phyloP scores from a whole-genome alignment of 805 yeast genomes.

The Wickerhamiella shivajii region DNA sequence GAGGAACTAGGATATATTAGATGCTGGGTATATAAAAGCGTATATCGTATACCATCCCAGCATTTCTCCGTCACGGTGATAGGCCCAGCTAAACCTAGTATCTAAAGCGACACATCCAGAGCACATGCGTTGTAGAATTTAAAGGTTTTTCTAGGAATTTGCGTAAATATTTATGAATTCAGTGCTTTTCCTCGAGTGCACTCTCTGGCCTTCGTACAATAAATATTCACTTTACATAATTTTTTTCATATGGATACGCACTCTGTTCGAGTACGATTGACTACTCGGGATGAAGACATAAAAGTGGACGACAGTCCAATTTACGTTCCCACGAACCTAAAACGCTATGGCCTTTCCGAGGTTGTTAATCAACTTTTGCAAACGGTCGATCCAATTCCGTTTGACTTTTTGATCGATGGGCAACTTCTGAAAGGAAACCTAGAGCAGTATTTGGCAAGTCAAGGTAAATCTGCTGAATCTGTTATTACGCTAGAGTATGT shows the following conservation, averaged over 20 bases:
- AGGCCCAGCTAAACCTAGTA: too few relatives aligned
- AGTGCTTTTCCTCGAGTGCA: not conserved
- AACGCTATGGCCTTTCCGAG: slow-evolving; percentile 86
- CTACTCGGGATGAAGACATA: slow-evolving; percentile 67
- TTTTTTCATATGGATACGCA: slow-evolving; percentile 1
- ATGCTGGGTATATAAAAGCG: too few relatives aligned
- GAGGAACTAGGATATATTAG: too few relatives aligned
- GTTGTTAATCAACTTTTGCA: slow-evolving; percentile 79
- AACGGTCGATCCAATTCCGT: slow-evolving; percentile 55
- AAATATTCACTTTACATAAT: too few relatives aligned
- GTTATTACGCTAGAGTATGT: slow-evolving; percentile 76
- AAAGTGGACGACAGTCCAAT: slow-evolving; percentile 71
- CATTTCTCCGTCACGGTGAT: too few relatives aligned
- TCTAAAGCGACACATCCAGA: too few relatives aligned
- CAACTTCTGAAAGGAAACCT: slow-evolving; percentile 62
- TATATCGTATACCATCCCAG: too few relatives aligned
- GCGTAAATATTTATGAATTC: too few relatives aligned
- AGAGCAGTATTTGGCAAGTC: slow-evolving; percentile 57
- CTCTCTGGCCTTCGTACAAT: too few relatives aligned
- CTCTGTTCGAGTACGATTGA: slow-evolving; percentile 35
- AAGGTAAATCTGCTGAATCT: slow-evolving; percentile 74
- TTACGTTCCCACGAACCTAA: slow-evolving; percentile 72
- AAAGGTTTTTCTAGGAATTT: too few relatives aligned
- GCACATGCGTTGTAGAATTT: too few relatives aligned
- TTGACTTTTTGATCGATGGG: slow-evolving; percentile 84